Evolutionary conservation across 148 eudicot genomes (phyloP).

Genomic region (Nepenthes mirabilis): DNA sequence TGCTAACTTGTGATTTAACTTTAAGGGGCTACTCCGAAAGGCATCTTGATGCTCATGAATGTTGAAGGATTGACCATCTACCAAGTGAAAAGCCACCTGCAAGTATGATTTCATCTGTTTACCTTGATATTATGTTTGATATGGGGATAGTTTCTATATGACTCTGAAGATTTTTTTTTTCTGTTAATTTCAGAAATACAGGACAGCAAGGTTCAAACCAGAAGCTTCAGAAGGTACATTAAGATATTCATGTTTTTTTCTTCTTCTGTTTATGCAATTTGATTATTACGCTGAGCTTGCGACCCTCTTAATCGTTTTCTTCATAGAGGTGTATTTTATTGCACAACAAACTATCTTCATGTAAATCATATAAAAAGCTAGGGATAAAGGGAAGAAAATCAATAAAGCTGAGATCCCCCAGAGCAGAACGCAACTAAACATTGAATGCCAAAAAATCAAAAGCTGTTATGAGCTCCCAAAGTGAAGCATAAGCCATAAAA

Average conservation of each 20-base stretch:
- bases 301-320: not conserved
- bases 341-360: not conserved
- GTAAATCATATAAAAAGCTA: too few species aligned
- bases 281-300: not conserved
- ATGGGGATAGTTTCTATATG: too few species aligned
- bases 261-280: not conserved
- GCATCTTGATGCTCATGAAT: conserved; percentile 62
- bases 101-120: conserved; percentile 27
- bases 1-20: conserved; percentile 5
- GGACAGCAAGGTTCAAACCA: conserved; percentile 82
- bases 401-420: too few species aligned
- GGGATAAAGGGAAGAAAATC: too few species aligned
- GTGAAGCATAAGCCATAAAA: too few species aligned
- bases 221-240: conserved; percentile 60
- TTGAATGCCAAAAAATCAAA: too few species aligned
- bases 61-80: conserved; percentile 66
- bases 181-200: conserved; percentile 45
- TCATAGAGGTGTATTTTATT: not conserved
- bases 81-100: conserved; percentile 84
- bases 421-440: too few species aligned
- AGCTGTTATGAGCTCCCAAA: too few species aligned
- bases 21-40: conserved; percentile 76
- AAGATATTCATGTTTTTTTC: not conserved
- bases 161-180: conserved; percentile 30
- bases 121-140: not conserved